Conservation (phyloP, 306 rosid genomes). For the Hylodesmum podocarpum region DNA sequence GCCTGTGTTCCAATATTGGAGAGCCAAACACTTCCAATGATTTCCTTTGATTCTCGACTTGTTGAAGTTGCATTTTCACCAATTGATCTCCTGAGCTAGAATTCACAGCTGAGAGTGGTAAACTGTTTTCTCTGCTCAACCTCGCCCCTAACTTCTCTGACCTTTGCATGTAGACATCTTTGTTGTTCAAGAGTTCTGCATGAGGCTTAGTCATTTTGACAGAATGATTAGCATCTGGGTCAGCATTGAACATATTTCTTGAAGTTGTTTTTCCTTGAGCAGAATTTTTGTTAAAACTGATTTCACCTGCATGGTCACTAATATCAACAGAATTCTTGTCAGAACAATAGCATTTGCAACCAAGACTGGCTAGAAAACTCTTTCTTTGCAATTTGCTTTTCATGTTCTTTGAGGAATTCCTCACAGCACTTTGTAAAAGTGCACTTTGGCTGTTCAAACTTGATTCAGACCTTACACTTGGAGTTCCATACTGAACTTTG, state of each 20-base stretch:
- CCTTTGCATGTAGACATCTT: slow-evolving; percentile 33
- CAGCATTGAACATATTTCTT: slow-evolving; percentile 32
- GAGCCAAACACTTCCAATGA: slow-evolving; percentile 82
- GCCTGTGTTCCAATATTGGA: slow-evolving; percentile 46
- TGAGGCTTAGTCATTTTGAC: slow-evolving; percentile 31
- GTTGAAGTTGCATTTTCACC: slow-evolving; percentile 41
- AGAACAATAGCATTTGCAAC: slow-evolving; percentile 72
- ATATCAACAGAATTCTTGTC: slow-evolving; percentile 69
- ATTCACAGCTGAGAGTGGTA: slow-evolving; percentile 34
- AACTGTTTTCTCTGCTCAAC: slow-evolving; percentile 31
- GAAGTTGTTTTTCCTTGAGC: slow-evolving; percentile 35
- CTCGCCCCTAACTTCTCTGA: slow-evolving; percentile 34
- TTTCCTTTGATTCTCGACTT: slow-evolving; percentile 45
- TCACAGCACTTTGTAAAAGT: slow-evolving; percentile 39
- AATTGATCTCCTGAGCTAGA: slow-evolving; percentile 30
- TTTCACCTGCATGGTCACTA: slow-evolving; percentile 50
- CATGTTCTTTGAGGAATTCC: slow-evolving; percentile 32
- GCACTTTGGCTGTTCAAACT: slow-evolving; percentile 84
- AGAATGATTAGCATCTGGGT: slow-evolving; percentile 33
- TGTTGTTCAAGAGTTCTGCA: slow-evolving; percentile 22
- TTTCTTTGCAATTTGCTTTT: slow-evolving; percentile 37
- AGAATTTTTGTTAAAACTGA: slow-evolving; percentile 47
- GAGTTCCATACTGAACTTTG: slow-evolving; percentile 50
- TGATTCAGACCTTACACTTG: slow-evolving; percentile 70
- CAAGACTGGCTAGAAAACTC: slow-evolving; percentile 57